Conservation (phyloP, 352 stramenopile genomes). For the Pythium brachiatum region DNA sequence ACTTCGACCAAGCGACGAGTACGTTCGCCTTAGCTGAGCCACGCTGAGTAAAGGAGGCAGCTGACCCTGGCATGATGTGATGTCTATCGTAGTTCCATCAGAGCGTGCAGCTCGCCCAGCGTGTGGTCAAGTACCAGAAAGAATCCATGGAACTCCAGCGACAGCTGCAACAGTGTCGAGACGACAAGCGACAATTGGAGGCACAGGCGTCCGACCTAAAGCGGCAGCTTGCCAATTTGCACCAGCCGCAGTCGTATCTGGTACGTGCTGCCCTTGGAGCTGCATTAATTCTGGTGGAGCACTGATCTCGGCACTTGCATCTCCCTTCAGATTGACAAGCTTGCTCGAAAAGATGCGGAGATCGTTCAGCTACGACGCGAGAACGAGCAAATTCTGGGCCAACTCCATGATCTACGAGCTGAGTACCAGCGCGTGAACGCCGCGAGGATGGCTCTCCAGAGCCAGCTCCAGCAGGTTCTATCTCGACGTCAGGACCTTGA, state of each 20-base stretch:
- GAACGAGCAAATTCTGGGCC: slow-evolving; percentile 30
- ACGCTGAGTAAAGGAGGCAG: no score
- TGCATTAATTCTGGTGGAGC: background rate
- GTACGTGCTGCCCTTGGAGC: slow-evolving; percentile 22
- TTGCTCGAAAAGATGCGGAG: slow-evolving; percentile 44
- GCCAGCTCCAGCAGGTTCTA: slow-evolving; percentile 67
- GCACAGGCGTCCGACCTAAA: slow-evolving; percentile 34
- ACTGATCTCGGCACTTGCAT: background rate
- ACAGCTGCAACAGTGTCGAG: slow-evolving; percentile 30
- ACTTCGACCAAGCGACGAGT: slow-evolving; percentile 65
- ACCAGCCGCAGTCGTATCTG: slow-evolving; percentile 75
- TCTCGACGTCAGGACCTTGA: slow-evolving; percentile 59
- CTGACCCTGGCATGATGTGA: no score
- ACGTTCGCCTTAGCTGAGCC: slow-evolving; percentile 13
- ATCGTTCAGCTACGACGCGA: slow-evolving; percentile 29
- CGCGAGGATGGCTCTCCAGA: slow-evolving; percentile 50
- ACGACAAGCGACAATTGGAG: slow-evolving; percentile 32
- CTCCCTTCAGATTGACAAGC: slow-evolving; percentile 56
- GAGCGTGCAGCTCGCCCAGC: slow-evolving; percentile 62
- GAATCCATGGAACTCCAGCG: slow-evolving; percentile 43
- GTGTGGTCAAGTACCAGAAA: slow-evolving; percentile 64
- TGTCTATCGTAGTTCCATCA: slow-evolving; percentile 59
- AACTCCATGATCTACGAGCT: slow-evolving; percentile 41
- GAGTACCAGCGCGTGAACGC: slow-evolving; percentile 39
- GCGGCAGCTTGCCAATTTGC: slow-evolving; percentile 42